phyloP scores from a whole-genome alignment of 495 filamentous ascomycete species.

The Rhypophila decipiens region DNA sequence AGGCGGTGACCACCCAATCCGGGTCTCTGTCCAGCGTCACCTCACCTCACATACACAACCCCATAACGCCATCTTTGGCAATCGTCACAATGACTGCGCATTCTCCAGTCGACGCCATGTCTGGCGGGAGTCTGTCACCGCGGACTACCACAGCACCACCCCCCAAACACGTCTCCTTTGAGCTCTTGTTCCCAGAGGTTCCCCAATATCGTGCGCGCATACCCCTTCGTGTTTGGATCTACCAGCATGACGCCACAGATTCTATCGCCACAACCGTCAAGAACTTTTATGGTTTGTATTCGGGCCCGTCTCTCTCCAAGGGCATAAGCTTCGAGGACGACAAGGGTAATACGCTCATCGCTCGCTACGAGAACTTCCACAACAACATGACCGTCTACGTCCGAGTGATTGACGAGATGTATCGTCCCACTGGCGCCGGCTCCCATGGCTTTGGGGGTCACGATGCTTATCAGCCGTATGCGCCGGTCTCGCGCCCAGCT shows the following conservation, averaged over 20 bases:
- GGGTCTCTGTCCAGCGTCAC: conserved; percentile 9
- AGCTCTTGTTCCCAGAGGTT: conserved; percentile 69
- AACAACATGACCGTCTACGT: conserved; percentile 89
- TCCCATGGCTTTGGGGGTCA: conserved; percentile 18
- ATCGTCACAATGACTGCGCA: conserved; percentile 11
- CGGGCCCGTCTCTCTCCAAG: conserved; percentile 53
- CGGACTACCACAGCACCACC: conserved; percentile 36
- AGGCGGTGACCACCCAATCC: conserved; percentile 16
- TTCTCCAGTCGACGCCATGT: conserved; percentile 7
- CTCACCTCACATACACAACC: not conserved
- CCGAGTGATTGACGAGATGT: conserved; percentile 64
- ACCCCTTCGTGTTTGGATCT: conserved; percentile 88
- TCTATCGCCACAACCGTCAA: conserved; percentile 95
- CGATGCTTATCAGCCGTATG: conserved; percentile 38
- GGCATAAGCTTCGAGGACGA: conserved; percentile 90
- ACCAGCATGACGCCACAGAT: conserved; percentile 87
- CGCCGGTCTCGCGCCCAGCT: conserved; percentile 53
- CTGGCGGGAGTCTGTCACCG: conserved; percentile 39
- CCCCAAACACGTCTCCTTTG: conserved; percentile 82
- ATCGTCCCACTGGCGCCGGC: conserved; percentile 28
- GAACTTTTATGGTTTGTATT: conserved; percentile 93
- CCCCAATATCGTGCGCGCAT: conserved; percentile 70
- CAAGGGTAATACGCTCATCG: conserved; percentile 79
- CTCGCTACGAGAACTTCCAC: conserved; percentile 86
- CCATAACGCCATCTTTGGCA: conserved; percentile 4